Percentiles rank a stretch among this genome's conserved stretches.
Conservation (phyloP, 2,329 filamentous ascomycete species). For the Keithomyces neogunnii region DNA sequence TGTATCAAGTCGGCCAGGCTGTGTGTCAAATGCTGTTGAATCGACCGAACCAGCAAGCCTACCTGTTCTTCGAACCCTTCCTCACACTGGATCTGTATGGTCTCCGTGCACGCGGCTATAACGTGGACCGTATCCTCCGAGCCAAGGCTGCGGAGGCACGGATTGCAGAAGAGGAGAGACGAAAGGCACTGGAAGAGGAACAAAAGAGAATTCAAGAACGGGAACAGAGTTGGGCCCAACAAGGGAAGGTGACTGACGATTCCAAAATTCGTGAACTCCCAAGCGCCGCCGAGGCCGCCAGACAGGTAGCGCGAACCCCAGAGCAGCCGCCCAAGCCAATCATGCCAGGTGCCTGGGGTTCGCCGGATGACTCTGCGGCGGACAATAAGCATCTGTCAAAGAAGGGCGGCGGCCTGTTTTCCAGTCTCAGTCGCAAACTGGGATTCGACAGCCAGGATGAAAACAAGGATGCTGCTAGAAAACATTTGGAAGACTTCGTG, state of each 20-base stretch:
- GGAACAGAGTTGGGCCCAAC: constrained; percentile 34
- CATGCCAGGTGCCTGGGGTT: constrained; percentile 74
- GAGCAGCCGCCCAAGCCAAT: constrained; percentile 26
- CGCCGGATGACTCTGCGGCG: constrained; percentile 41
- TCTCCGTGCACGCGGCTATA: constrained; percentile 82
- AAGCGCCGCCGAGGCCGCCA: constrained; percentile 24
- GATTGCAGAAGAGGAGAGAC: constrained; percentile 75
- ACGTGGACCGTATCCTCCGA: constrained; percentile 87
- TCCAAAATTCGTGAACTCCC: constrained; percentile 7
- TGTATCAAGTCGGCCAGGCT: constrained; percentile 88
- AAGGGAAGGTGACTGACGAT: constrained; percentile 21
- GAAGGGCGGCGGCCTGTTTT: constrained; percentile 54
- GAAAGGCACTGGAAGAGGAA: constrained; percentile 66
- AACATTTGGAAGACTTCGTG: constrained; percentile 36
- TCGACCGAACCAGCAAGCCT: constrained; percentile 79
- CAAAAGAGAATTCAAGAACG: constrained; percentile 55
- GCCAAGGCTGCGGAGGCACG: constrained; percentile 81
- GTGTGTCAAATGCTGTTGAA: constrained; percentile 73
- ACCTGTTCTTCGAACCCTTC: constrained; percentile 84
- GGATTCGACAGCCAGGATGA: constrained; percentile 49
- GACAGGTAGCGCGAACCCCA: constrained; percentile 32
- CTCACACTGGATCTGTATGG: constrained; percentile 77
- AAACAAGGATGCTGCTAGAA: constrained; percentile 31
- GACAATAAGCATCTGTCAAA: constrained; percentile 24
- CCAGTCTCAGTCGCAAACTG: constrained; percentile 57